Conservation (phyloP, 345 rosid species). For the Limnanthes douglasii region DNA sequence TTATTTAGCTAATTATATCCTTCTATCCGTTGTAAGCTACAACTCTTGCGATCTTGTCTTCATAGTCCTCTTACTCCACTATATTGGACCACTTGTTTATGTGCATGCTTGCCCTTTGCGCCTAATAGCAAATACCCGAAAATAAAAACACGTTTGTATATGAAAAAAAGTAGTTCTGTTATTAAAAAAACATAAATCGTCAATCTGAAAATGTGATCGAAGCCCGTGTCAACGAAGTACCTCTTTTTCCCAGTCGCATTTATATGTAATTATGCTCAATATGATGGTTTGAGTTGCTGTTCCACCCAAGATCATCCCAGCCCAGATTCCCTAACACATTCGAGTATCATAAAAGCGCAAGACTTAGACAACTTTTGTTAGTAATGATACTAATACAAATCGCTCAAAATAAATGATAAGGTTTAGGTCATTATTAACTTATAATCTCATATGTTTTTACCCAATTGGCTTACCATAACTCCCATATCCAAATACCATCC, state of each 20-base stretch:
- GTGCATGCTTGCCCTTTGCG: constrained; percentile 42
- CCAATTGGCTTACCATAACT: constrained; percentile 66
- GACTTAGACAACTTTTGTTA: not conserved
- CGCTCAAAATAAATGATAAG: not conserved
- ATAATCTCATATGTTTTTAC: no score
- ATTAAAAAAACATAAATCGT: not conserved
- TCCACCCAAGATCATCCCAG: constrained; percentile 86
- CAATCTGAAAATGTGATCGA: no score
- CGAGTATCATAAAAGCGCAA: not conserved
- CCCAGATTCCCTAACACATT: constrained; percentile 63
- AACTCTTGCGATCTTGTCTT: no score
- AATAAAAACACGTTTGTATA: not conserved
- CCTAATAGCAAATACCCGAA: constrained; percentile 29
- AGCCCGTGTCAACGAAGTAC: no score
- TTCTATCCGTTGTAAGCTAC: no score
- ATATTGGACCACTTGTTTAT: constrained; percentile 36
- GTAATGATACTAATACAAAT: not conserved
- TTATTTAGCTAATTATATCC: no score
- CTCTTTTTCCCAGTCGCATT: constrained; percentile 80
- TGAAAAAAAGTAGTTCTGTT: not conserved
- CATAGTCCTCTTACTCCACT: constrained; percentile 12
- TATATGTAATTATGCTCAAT: constrained; percentile 27
- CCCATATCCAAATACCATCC: constrained; percentile 74
- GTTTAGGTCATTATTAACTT: not conserved
- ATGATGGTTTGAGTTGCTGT: constrained; percentile 57